Evolutionary conservation across 2,329 filamentous ascomycete species (phyloP).

Genomic region (Zasmidium citrigriseum): DNA sequence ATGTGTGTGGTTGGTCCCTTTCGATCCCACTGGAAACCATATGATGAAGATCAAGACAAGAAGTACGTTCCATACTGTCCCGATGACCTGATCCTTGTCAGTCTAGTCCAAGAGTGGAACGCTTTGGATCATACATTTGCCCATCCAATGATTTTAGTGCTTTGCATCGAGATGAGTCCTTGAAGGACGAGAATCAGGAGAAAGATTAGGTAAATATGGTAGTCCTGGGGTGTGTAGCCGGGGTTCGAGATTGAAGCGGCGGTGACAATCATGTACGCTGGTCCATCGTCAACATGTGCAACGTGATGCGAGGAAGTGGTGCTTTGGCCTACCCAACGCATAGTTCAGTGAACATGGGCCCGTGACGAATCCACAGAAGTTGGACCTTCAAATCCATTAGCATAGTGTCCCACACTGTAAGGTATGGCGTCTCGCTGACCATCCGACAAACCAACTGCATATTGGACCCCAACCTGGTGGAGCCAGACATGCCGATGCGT

Average conservation of each 20-base stretch:
- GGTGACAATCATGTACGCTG: constrained; percentile 38
- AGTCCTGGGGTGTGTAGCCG: constrained; percentile 35
- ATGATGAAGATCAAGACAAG: constrained; percentile 38
- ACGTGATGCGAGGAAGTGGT: too few species aligned
- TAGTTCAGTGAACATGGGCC: constrained; percentile 39
- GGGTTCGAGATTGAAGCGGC: constrained; percentile 37
- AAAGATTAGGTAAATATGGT: constrained; percentile 38
- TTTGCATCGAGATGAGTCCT: constrained; percentile 38
- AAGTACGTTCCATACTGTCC: constrained; percentile 34
- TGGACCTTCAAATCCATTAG: constrained; percentile 26
- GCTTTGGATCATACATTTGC: constrained; percentile 21
- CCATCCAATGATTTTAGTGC: constrained; percentile 34
- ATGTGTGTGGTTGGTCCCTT: constrained; percentile 27
- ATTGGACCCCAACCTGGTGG: constrained; percentile 34
- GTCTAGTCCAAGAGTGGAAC: background rate
- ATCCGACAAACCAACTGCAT: constrained; percentile 29
- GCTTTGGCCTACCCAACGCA: too few species aligned
- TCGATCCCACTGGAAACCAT: constrained; percentile 37
- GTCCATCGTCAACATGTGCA: too few species aligned
- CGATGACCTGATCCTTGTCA: constrained; percentile 13
- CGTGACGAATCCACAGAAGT: constrained; percentile 34
- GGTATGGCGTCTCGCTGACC: background rate
- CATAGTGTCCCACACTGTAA: background rate
- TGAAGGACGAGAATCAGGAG: constrained; percentile 34
- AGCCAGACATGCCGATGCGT: constrained; percentile 35